Conservation (phyloP, 2,329 filamentous ascomycete genomes). For the Aspergillus latus region DNA sequence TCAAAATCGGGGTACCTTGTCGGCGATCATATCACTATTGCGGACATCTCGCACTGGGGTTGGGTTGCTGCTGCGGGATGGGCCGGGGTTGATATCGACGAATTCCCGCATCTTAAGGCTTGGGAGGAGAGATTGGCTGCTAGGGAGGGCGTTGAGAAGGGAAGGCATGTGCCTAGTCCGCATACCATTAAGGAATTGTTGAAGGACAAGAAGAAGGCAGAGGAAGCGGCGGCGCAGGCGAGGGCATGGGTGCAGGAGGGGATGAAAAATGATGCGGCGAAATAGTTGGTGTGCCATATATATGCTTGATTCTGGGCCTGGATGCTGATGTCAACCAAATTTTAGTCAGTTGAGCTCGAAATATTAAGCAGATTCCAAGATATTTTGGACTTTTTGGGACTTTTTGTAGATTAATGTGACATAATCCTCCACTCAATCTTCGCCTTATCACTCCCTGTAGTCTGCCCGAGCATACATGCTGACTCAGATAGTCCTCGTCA, state of each 20-base stretch:
- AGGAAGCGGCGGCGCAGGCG: conserved; percentile 55
- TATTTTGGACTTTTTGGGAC: neutral
- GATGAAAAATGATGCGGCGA: conserved; percentile 63
- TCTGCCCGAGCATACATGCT: neutral
- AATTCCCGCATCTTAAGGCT: conserved; percentile 72
- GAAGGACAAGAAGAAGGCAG: conserved; percentile 57
- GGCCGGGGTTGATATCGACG: conserved; percentile 66
- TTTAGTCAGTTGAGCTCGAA: neutral
- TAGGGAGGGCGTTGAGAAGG: conserved; percentile 72
- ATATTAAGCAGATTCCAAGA: neutral
- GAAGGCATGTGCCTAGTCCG: conserved; percentile 67
- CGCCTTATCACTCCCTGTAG: neutral
- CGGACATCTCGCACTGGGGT: conserved; percentile 78
- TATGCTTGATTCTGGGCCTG: neutral
- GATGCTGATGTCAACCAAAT: neutral
- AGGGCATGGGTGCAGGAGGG: conserved; percentile 66
- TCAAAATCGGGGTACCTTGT: conserved; percentile 54
- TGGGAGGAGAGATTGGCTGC: conserved; percentile 73
- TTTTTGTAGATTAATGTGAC: neutral
- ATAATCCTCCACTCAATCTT: too few relatives aligned
- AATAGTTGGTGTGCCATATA: conserved; percentile 16
- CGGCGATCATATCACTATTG: conserved; percentile 51
- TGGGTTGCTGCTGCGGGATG: conserved; percentile 66
- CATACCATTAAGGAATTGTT: conserved; percentile 62
- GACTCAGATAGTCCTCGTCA: neutral